A percentile compares a stretch with the other conserved stretches of the same genome.
Conservation (phyloP, 2,329 filamentous ascomycete genomes). For the Piedraia hortae region DNA sequence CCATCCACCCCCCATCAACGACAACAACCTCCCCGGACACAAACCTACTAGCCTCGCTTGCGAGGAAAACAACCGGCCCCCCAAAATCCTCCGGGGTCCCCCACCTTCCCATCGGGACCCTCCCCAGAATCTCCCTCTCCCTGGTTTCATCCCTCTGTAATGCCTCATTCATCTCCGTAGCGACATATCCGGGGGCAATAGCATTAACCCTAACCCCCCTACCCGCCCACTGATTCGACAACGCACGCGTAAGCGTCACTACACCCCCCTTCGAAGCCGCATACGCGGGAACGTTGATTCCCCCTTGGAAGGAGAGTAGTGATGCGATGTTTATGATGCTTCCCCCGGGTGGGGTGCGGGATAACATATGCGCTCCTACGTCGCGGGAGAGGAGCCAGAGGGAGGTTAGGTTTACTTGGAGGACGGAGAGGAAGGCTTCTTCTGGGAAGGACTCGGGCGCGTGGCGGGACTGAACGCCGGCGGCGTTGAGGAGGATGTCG, state of each 20-base stretch:
- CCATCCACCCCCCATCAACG: conserved; percentile 82
- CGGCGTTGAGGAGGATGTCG: conserved; percentile 62
- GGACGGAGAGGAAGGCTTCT: conserved; percentile 49
- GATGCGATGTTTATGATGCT: conserved; percentile 65
- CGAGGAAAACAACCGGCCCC: conserved; percentile 51
- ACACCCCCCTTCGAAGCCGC: conserved; percentile 67
- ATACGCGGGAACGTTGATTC: conserved; percentile 69
- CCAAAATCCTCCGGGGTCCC: conserved; percentile 68
- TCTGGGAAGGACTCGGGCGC: conserved; percentile 49
- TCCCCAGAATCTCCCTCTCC: conserved; percentile 42
- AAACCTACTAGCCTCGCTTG: conserved; percentile 49
- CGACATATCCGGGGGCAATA: conserved; percentile 72
- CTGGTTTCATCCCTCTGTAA: conserved; percentile 45
- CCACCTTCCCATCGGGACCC: conserved; percentile 69
- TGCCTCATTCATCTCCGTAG: conserved; percentile 75
- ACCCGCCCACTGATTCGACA: conserved; percentile 67
- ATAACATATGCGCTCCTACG: conserved; percentile 52
- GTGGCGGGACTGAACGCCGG: conserved; percentile 60
- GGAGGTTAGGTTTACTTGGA: conserved; percentile 64
- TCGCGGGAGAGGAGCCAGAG: conserved; percentile 58
- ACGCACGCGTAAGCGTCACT: conserved; percentile 56
- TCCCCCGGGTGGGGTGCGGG: conserved; percentile 24
- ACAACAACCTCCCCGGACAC: conserved; percentile 58
- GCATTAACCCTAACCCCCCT: conserved; percentile 64
- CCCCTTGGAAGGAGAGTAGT: conserved; percentile 62